Percentiles rank a stretch among this genome's conserved stretches.
These are phyloP conservation scores for Globisporangium uncinulatum DNA, from an alignment of 352 stramenopile genomes.

Conservation along the genomic window DNA sequence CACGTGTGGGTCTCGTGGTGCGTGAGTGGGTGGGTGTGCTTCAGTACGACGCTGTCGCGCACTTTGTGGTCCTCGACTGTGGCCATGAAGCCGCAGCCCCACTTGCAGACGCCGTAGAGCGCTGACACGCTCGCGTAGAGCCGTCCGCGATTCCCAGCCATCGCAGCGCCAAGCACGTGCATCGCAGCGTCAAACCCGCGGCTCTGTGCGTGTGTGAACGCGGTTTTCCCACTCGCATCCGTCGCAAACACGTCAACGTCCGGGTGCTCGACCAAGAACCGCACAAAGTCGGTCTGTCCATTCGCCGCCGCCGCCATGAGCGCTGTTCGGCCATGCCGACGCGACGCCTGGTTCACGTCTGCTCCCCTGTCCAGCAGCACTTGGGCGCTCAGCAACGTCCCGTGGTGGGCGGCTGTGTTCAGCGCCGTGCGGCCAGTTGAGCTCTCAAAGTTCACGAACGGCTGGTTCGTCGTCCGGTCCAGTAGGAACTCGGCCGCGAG, in stretches of 20 bases:
- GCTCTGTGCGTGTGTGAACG: constrained; percentile 33
- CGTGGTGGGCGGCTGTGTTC: constrained; percentile 32
- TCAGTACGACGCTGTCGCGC: constrained; percentile 17
- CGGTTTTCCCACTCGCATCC: constrained; percentile 31
- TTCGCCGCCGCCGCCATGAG: constrained; percentile 57
- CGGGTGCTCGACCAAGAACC: constrained; percentile 38
- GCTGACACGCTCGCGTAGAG: constrained; percentile 31
- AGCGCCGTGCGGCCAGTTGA: constrained; percentile 42
- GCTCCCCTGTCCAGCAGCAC: constrained; percentile 46
- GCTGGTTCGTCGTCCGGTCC: constrained; percentile 38
- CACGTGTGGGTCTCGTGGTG: constrained; percentile 42
- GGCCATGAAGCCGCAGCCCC: constrained; percentile 58
- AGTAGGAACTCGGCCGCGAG: constrained; percentile 56
- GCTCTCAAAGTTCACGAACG: constrained; percentile 61
- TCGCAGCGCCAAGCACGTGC: constrained; percentile 35
- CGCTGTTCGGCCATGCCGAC: constrained; percentile 29
- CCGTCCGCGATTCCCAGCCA: constrained; percentile 31
- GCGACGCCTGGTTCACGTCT: constrained; percentile 35
- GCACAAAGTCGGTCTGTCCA: constrained; percentile 42
- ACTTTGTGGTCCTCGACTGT: constrained; percentile 22
- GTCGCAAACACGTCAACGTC: constrained; percentile 27
- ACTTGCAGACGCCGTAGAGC: constrained; percentile 52
- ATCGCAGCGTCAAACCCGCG: constrained; percentile 25
- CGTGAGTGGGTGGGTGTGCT: constrained; percentile 30
- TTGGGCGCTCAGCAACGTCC: constrained; percentile 43